These are phyloP conservation scores for Scutellaria minor DNA, from an alignment of 257 asterid genomes.

Conservation along the genomic window DNA sequence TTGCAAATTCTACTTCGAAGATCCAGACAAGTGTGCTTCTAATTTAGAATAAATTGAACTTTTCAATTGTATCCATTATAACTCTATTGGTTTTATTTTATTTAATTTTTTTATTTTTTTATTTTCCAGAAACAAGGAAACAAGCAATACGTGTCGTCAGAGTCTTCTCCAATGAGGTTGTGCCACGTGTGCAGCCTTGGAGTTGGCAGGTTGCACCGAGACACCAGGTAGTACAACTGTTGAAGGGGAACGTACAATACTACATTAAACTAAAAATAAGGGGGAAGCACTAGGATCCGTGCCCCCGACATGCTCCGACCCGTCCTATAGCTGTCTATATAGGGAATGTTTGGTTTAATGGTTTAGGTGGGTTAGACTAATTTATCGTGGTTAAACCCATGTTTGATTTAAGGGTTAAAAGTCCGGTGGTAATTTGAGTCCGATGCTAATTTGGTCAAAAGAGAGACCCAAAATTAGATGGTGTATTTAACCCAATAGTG, in stretches of 20 bases:
- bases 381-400: no score
- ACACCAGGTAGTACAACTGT: conserved; percentile 8
- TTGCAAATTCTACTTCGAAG: conserved; percentile 35
- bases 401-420: no score
- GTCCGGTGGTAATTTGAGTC: no score
- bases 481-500: no score
- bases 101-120: background rate
- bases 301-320: no score
- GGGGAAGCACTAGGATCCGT: no score
- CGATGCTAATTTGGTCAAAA: no score
- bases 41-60: background rate
- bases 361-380: no score
- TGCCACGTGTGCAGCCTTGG: conserved; percentile 30
- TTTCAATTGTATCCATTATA: conserved; percentile 25
- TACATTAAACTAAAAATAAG: background rate
- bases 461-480: no score
- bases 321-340: no score
- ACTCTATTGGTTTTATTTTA: no score
- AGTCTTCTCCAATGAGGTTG: conserved; percentile 28
- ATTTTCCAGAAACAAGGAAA: background rate
- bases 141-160: conserved; percentile 15
- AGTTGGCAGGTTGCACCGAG: background rate
- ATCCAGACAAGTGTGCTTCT: conserved; percentile 30
- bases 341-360: no score
- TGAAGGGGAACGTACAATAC: conserved; percentile 11